These are phyloP conservation scores for Nymphaea colorata DNA, from an alignment of 164 flowering plant species.

Conservation along the genomic window DNA sequence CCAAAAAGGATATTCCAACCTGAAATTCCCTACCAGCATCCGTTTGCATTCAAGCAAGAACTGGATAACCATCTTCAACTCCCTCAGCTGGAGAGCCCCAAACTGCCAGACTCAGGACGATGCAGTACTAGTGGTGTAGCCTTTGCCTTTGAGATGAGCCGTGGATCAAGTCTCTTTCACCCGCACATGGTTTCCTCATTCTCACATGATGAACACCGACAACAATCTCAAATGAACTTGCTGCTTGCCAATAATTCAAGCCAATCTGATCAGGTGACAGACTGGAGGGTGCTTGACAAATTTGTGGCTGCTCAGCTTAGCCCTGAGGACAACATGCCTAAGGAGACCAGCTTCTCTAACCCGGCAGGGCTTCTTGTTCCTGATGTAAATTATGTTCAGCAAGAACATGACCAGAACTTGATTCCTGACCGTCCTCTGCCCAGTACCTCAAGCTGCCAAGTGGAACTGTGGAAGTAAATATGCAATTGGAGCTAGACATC, in stretches of 20 bases:
- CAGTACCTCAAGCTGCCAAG: slow-evolving; percentile 35
- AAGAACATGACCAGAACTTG: slow-evolving; percentile 26
- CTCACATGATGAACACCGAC: slow-evolving; percentile 9
- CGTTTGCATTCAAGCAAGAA: too few relatives aligned
- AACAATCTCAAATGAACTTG: slow-evolving; percentile 27
- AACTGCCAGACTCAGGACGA: too few relatives aligned
- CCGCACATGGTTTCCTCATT: too few relatives aligned
- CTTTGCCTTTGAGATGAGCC: too few relatives aligned
- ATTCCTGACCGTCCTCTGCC: slow-evolving; percentile 36
- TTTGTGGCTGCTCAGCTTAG: slow-evolving; percentile 92
- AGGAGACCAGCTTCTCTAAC: slow-evolving; percentile 28
- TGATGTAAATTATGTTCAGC: slow-evolving; percentile 26
- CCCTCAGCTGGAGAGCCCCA: too few relatives aligned
- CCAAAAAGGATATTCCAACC: too few relatives aligned
- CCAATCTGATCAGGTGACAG: slow-evolving; percentile 63
- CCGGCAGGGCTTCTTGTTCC: slow-evolving; percentile 19
- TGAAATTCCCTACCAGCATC: too few relatives aligned
- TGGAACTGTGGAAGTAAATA: slow-evolving; percentile 49
- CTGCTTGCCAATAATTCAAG: slow-evolving; percentile 14
- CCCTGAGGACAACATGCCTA: slow-evolving; percentile 31
- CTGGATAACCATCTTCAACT: too few relatives aligned
- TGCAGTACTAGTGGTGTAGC: too few relatives aligned
- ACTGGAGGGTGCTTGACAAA: slow-evolving; percentile 84
- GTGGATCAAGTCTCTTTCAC: too few relatives aligned
- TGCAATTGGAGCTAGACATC: not conserved